Evolutionary conservation across 2,329 filamentous ascomycete species (phyloP), one percentile per base, ranked within the genome.

Genomic region (Talaromyces funiculosus): DNA sequence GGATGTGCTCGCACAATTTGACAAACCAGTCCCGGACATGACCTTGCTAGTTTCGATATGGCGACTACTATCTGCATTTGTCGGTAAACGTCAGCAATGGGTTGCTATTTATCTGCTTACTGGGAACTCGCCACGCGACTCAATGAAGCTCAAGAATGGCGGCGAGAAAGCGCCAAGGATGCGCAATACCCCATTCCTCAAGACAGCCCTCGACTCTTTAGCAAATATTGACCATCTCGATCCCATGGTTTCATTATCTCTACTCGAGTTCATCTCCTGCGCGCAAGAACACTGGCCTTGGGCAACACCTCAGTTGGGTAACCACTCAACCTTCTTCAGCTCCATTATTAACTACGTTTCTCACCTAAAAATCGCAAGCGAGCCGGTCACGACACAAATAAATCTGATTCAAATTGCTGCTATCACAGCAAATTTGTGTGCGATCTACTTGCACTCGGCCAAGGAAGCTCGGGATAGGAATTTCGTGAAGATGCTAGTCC

Each of bases 201-300:
- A 83, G 20, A 84, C 85, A 59, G 93, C 92, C 0, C 80, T 97
- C 33, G 83, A 88, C 47, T 82, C 85, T 61, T 79, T 97, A 38
- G 82, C 84, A 18, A 81, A 81, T 10, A 85, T 96, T 62, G 81
- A 83, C 24, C 78, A 83, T 1, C 73, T 92, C 22, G 81, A 88
- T 8, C 81, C 83, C n/a, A 78, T 80, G 35, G 84, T 91, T 64
- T 85, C 87, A 3, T 78, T 92, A 22, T 86, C 89, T 0, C 86
- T 97, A 67, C 81, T 99, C 16, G 87, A 93, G 67, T 97, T 97
- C 72, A 85, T 97, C 38, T 86, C 90, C 2, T 86, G 89, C 2
- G 90, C 93, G 4, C 92, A 97, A 70, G 94, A 96, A 72, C 90
- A 92, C 70, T 97, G 93, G 93, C 89, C 92, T 1, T 96, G 93